A percentile compares a stretch with the other conserved stretches of the same genome.
These are phyloP conservation scores for Trichopus zeylanicus DNA, from an alignment of 116 monocot species.

Conservation along the genomic window DNA sequence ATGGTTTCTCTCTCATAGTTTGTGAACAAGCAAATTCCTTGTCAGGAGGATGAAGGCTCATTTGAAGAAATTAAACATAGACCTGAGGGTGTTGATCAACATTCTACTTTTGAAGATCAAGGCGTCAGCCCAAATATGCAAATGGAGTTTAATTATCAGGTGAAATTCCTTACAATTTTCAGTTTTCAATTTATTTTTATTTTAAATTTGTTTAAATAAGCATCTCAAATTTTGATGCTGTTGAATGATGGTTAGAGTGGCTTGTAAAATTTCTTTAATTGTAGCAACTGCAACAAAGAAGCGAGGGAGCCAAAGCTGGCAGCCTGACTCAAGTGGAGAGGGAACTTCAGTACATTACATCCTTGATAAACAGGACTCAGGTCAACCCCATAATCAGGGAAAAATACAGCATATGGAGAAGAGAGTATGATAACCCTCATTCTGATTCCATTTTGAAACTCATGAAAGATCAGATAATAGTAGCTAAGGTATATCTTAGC, in stretches of 20 bases:
- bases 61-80: too few relatives aligned
- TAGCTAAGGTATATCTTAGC: slow-evolving; percentile 82
- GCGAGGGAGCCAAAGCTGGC: neutral
- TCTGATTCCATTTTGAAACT: slow-evolving; percentile 52
- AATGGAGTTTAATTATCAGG: too few relatives aligned
- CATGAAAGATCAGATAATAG: slow-evolving; percentile 87
- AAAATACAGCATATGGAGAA: slow-evolving; percentile 67
- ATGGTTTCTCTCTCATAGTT: too few relatives aligned
- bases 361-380: neutral
- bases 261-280: neutral
- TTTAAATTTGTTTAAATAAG: too few relatives aligned
- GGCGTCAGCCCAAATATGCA: too few relatives aligned
- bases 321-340: neutral
- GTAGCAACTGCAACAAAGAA: neutral
- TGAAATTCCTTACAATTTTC: too few relatives aligned
- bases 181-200: too few relatives aligned
- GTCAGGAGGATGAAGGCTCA: too few relatives aligned
- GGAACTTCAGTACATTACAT: neutral
- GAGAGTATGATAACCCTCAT: slow-evolving; percentile 33
- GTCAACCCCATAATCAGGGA: slow-evolving; percentile 1
- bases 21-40: too few relatives aligned
- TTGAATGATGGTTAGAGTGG: neutral
- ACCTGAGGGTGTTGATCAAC: too few relatives aligned
- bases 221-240: too few relatives aligned
- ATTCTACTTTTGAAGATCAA: too few relatives aligned